Evolutionary conservation across 2,329 filamentous ascomycete genomes (phyloP).

Genomic region (Diplocarpon mali): DNA sequence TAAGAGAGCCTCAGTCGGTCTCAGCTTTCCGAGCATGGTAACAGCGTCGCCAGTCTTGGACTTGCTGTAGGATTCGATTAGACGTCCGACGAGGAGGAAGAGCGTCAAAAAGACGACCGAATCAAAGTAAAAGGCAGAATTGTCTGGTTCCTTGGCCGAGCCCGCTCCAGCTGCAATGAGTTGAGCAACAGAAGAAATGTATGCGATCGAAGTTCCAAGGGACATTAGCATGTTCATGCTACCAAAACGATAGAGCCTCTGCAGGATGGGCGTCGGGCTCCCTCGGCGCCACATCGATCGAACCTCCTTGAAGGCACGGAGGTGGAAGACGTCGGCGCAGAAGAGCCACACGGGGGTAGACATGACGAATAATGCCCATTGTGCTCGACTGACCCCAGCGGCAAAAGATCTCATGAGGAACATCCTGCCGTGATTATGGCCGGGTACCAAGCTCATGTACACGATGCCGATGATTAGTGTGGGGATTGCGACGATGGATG

Average conservation of each 20-base stretch:
- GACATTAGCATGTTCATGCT: constrained; percentile 96
- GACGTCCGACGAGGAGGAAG: constrained; percentile 66
- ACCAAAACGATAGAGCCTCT: constrained; percentile 82
- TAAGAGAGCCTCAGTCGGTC: constrained; percentile 66
- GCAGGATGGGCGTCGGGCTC: constrained; percentile 60
- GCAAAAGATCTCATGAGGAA: constrained; percentile 63
- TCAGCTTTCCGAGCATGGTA: constrained; percentile 63
- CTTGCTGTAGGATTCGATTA: constrained; percentile 84
- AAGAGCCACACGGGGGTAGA: constrained; percentile 82
- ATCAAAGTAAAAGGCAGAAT: constrained; percentile 68
- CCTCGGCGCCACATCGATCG: constrained; percentile 63
- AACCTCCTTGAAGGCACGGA: constrained; percentile 68
- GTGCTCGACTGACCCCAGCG: constrained; percentile 62
- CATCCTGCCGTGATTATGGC: constrained; percentile 43
- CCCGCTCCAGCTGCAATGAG: constrained; percentile 50
- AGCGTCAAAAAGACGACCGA: constrained; percentile 86
- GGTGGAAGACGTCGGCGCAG: constrained; percentile 76
- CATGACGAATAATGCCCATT: constrained; percentile 70
- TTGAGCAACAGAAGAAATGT: constrained; percentile 70
- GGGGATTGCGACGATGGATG: constrained; percentile 61
- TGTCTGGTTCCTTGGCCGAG: constrained; percentile 29
- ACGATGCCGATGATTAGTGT: constrained; percentile 82
- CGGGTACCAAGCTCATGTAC: constrained; percentile 72
- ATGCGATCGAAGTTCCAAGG: constrained; percentile 78
- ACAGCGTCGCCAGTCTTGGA: constrained; percentile 82